Evolutionary conservation across 805 yeast genomes (phyloP), one percentile per base, ranked within the genome.

Genomic region (Candida quercuum): DNA sequence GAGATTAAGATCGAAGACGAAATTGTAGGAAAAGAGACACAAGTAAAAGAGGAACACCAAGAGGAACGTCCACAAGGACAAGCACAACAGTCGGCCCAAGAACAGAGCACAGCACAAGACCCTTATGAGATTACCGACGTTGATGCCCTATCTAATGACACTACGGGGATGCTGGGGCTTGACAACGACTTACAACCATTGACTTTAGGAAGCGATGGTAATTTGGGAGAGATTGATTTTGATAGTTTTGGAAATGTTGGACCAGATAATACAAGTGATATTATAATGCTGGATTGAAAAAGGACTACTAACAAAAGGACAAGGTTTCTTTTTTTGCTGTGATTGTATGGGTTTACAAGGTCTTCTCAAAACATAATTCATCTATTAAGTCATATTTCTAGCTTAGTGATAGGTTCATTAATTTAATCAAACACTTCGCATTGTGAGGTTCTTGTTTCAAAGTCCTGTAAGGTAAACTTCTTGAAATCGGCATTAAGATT

Each of bases 211-310:
- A 36, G 36, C 9, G 36, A 42, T 30, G 46, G 39, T 10, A 37
- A 42, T 17, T 32, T 44, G 6, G 46, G 31, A 27, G 48, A 39
- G 9, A 21, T 42, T 8, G 43, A 37, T 15, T 44, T 44, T 28
- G 48, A 40, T 12, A 31, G 26, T 23, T 44, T 44, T 25, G 46
- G 46, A 4, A 31, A 36, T 14, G 23, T 35, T 10, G 36, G 23
- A 15, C 38, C 36, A 25, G 34, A 29, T 23, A 39, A 32, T 20
- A 33, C 32, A 16, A 25, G 35, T 16, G 47, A 37, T 33, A 31
- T 43, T 20, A 37, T 43, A 11, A 43, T 40, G 44, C 15, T 43
- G n/a, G 47, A 43, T 37, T 42, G 22, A 37, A 6, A 7, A 22
- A 22, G n/a, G n/a, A n/a, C n/a, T n/a, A n/a, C n/a, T n/a, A n/a